Conservation (phyloP, 768 basidiomycete genomes). For the Agrocybe praecox region DNA sequence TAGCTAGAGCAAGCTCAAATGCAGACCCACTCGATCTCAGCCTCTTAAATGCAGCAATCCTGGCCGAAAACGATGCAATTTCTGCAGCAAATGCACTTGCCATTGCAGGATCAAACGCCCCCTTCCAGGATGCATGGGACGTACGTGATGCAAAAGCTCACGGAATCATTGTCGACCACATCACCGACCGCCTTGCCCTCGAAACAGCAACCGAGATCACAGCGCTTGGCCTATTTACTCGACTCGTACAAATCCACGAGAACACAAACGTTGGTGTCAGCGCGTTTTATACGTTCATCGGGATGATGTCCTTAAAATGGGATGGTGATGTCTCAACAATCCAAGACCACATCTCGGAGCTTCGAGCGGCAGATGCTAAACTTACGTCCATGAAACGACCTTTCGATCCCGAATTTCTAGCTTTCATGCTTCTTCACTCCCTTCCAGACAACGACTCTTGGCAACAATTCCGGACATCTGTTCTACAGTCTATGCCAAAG, state of each 20-base stretch:
- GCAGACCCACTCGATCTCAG: too few species aligned
- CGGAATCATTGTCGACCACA: conserved; percentile 9
- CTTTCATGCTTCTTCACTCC: too few species aligned
- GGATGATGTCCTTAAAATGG: conserved; percentile 7
- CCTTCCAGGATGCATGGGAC: neutral
- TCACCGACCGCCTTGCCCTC: conserved; percentile 10
- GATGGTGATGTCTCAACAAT: conserved; percentile 5
- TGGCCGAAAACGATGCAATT: too few species aligned
- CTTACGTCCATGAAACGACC: too few species aligned
- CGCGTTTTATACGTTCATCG: conserved; percentile 8
- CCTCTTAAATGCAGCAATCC: too few species aligned
- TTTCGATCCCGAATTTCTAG: too few species aligned
- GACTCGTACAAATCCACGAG: conserved; percentile 9
- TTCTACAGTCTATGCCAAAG: neutral
- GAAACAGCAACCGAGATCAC: neutral
- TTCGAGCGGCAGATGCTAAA: too few species aligned
- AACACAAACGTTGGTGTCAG: conserved; percentile 11
- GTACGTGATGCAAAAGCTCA: conserved; percentile 7
- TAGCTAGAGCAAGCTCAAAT: too few species aligned
- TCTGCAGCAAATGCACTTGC: too few species aligned
- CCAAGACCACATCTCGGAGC: conserved; percentile 5
- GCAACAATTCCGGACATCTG: neutral
- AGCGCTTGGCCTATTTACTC: conserved; percentile 1
- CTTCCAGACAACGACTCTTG: too few species aligned
- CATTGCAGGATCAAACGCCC: too few species aligned